Evolutionary conservation across 371 early-diverging fungal genomes (phyloP).

Genomic region (Scutellospora calospora): DNA sequence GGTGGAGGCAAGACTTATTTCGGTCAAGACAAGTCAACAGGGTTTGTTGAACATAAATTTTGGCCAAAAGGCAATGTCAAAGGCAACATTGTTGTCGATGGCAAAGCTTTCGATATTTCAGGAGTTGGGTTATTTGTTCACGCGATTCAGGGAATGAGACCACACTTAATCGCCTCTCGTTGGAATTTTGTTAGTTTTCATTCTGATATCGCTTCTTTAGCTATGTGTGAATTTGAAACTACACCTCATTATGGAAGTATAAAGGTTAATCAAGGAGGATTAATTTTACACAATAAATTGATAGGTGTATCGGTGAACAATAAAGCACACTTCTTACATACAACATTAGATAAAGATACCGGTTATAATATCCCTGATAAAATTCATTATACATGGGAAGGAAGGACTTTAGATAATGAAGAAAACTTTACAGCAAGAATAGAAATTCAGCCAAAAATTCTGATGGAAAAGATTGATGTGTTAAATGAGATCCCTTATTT

Average conservation of each 20-base stretch:
- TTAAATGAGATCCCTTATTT: slow-evolving; percentile 89
- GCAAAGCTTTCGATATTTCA: slow-evolving; percentile 66
- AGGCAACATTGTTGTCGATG: slow-evolving; percentile 78
- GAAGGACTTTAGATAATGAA: slow-evolving; percentile 73
- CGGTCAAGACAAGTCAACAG: slow-evolving; percentile 64
- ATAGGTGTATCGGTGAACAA: slow-evolving; percentile 82
- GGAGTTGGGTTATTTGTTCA: slow-evolving; percentile 85
- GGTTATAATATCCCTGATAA: slow-evolving; percentile 83
- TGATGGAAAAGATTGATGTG: slow-evolving; percentile 86
- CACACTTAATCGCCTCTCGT: slow-evolving; percentile 84
- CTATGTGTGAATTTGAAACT: slow-evolving; percentile 79
- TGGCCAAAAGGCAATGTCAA: slow-evolving; percentile 80
- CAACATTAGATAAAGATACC: slow-evolving; percentile 69
- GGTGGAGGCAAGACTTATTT: slow-evolving; percentile 82
- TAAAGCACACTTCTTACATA: slow-evolving; percentile 60
- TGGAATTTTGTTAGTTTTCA: slow-evolving; percentile 87
- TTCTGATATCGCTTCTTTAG: slow-evolving; percentile 50
- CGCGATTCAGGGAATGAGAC: slow-evolving; percentile 86
- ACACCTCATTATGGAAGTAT: slow-evolving; percentile 77
- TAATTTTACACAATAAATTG: slow-evolving; percentile 73
- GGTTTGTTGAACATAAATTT: slow-evolving; percentile 81
- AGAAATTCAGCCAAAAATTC: slow-evolving; percentile 64
- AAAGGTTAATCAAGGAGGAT: slow-evolving; percentile 77
- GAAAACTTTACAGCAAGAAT: slow-evolving; percentile 71
- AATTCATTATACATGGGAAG: slow-evolving; percentile 75